phyloP scores from a whole-genome alignment of 768 basidiomycete species.

The Neoboletus magnificus region DNA sequence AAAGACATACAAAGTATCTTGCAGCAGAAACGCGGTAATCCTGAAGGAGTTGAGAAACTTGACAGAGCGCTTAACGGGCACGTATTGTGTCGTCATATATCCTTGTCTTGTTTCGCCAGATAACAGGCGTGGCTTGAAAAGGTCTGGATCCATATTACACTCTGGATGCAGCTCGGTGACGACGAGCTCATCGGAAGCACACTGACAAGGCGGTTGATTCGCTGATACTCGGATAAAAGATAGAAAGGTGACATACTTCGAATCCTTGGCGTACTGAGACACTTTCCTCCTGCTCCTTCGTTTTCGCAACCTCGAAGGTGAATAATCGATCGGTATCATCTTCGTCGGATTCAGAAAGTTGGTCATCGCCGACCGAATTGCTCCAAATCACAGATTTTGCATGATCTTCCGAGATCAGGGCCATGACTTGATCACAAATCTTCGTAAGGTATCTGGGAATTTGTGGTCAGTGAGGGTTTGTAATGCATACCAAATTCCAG shows the following conservation, averaged over 20 bases:
- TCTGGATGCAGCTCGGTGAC: conserved; percentile 19
- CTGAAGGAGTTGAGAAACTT: conserved; percentile 5
- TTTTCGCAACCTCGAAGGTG: conserved; percentile 55
- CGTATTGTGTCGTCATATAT: conserved; percentile 33
- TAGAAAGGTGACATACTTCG: conserved; percentile 28
- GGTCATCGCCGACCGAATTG: conserved; percentile 28
- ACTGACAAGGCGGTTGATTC: background rate
- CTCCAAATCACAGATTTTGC: conserved; percentile 44
- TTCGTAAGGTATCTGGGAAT: conserved; percentile 53
- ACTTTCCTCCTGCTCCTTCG: conserved; percentile 53
- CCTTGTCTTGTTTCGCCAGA: conserved; percentile 43
- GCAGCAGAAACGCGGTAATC: conserved; percentile 14
- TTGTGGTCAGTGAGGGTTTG: background rate
- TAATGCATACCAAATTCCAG: background rate
- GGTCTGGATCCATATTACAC: conserved; percentile 14
- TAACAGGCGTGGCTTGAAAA: conserved; percentile 33
- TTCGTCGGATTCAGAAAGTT: conserved; percentile 27
- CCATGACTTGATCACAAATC: conserved; percentile 51
- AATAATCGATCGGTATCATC: conserved; percentile 51
- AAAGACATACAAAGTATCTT: conserved; percentile 24
- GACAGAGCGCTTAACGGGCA: conserved; percentile 16
- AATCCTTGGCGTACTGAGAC: conserved; percentile 46
- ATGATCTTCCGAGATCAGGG: conserved; percentile 48
- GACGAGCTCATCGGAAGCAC: conserved; percentile 18
- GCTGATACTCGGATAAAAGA: background rate